Conservation (phyloP, 192 early-diverging fungal species). For the Mycoemilia scoparia region DNA sequence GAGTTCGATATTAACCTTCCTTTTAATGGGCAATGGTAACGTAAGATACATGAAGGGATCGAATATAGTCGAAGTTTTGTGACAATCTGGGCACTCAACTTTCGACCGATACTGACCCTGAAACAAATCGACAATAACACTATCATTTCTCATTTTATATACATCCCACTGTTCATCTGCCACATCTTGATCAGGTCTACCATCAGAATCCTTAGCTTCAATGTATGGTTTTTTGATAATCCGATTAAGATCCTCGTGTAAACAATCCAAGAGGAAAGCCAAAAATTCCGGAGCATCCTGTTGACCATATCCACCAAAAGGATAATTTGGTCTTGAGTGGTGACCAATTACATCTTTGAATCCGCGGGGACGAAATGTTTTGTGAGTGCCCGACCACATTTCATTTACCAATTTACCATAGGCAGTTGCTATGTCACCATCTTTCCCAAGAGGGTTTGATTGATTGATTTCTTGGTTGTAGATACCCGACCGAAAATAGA, state of each 20-base stretch:
- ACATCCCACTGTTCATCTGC: slow-evolving; percentile 55
- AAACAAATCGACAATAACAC: slow-evolving; percentile 57
- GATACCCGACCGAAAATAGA: slow-evolving; percentile 37
- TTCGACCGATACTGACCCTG: slow-evolving; percentile 51
- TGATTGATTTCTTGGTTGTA: slow-evolving; percentile 45
- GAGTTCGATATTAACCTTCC: slow-evolving; percentile 34
- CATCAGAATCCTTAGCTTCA: slow-evolving; percentile 55
- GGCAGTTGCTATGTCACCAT: slow-evolving; percentile 45
- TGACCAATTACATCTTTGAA: slow-evolving; percentile 51
- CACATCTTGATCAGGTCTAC: slow-evolving; percentile 42
- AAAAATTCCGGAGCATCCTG: slow-evolving; percentile 77
- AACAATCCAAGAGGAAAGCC: slow-evolving; percentile 58
- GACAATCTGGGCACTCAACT: slow-evolving; percentile 34
- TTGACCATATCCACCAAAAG: slow-evolving; percentile 55
- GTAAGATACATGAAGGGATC: slow-evolving; percentile 68
- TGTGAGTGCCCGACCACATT: slow-evolving; percentile 35
- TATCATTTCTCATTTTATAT: slow-evolving; percentile 59
- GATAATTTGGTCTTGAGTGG: slow-evolving; percentile 24
- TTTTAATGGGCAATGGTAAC: slow-evolving; percentile 52
- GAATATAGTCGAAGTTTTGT: slow-evolving; percentile 52
- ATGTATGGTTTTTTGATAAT: slow-evolving; percentile 63
- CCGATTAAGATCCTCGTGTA: slow-evolving; percentile 77
- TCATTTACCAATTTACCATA: slow-evolving; percentile 46
- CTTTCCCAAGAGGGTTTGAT: slow-evolving; percentile 57
- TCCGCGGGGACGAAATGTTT: slow-evolving; percentile 46